phyloP scores from a whole-genome alignment of 2,329 filamentous ascomycete genomes.

The Aspergillus quadricinctus region DNA sequence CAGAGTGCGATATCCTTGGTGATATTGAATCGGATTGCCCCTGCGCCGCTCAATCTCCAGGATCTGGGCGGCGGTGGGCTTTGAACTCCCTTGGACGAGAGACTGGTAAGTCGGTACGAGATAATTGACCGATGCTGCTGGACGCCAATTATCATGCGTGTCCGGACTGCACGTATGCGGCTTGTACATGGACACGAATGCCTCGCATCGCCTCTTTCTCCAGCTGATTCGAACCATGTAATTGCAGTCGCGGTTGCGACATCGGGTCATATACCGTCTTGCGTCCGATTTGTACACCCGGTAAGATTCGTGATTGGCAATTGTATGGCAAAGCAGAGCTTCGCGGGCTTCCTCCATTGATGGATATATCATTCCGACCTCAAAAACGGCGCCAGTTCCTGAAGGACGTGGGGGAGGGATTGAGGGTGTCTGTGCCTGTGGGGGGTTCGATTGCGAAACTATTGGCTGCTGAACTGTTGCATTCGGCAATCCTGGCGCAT shows the following conservation, averaged over 20 bases:
- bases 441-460: background rate
- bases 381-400: background rate
- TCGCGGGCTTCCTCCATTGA: background rate
- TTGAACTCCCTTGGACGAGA: background rate
- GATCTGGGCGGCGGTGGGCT: background rate
- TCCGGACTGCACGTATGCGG: background rate
- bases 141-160: background rate
- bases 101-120: background rate
- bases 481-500: background rate
- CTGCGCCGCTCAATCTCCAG: background rate
- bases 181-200: background rate
- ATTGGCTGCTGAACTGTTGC: background rate
- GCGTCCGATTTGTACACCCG: background rate
- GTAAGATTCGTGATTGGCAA: background rate
- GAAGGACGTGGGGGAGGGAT: background rate
- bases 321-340: background rate
- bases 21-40: background rate
- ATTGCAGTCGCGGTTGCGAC: background rate
- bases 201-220: background rate
- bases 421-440: background rate
- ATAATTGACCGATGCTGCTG: background rate
- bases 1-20: background rate
- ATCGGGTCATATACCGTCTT: background rate
- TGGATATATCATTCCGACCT: background rate
- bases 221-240: background rate